phyloP scores from a whole-genome alignment of 306 rosid genomes.

The Medicago truncatula region MtrunA17r5.0-ANR NC_053046.1:2828501-2829000 shows the following conservation, averaged over 20 bases:
- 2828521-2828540: constrained; percentile 76
- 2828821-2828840: constrained; percentile 78
- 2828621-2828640: constrained; percentile 81
- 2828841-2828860: constrained; percentile 93
- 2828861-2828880: constrained; percentile 94
- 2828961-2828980: constrained; percentile 77
- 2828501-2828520: constrained; percentile 43
- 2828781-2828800: constrained; percentile 97
- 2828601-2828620: constrained; percentile 71
- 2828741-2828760: constrained; percentile 76
- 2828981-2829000: constrained; percentile 71
- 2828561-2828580: constrained; percentile 60
- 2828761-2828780: constrained; percentile 80
- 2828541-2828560: constrained; percentile 82
- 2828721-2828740: constrained; percentile 93
- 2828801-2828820: constrained; percentile 92
- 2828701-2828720: constrained; percentile 92
- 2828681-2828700: constrained; percentile 91
- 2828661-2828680: constrained; percentile 78
- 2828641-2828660: constrained; percentile 81
- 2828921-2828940: constrained; percentile 79
- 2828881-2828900: constrained; percentile 88
- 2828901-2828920: constrained; percentile 83
- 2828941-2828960: constrained; percentile 89
- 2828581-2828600: constrained; percentile 68